These are phyloP conservation scores for Phytophthora litchii DNA, from an alignment of 352 stramenopile genomes.

Conservation along the genomic window DNA sequence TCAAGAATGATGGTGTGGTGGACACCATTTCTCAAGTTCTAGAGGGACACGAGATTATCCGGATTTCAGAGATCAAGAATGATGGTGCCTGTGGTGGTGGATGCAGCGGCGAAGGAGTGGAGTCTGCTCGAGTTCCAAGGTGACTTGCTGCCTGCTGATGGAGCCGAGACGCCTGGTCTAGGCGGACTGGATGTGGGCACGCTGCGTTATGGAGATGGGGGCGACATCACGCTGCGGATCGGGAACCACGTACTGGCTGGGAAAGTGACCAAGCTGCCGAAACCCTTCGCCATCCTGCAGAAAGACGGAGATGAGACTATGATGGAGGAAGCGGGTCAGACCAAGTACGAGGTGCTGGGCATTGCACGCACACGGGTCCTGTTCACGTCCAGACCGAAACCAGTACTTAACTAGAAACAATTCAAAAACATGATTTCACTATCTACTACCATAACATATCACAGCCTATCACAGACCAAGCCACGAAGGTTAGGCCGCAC, in stretches of 20 bases:
- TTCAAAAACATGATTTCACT: no score
- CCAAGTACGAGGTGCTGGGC: conserved; percentile 79
- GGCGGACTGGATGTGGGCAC: conserved; percentile 60
- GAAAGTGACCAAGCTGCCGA: conserved; percentile 71
- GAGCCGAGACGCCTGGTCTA: conserved; percentile 36
- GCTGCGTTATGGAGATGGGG: conserved; percentile 61
- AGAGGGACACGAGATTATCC: no score
- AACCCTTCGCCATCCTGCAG: conserved; percentile 78
- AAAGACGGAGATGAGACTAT: conserved; percentile 32
- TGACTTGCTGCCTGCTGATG: conserved; percentile 52
- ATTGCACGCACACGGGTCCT: conserved; percentile 80
- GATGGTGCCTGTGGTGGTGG: conserved; percentile 70
- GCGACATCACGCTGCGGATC: conserved; percentile 79
- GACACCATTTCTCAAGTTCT: no score
- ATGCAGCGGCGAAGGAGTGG: conserved; percentile 74
- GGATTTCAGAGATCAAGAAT: conserved; percentile 38
- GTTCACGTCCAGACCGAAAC: conserved; percentile 79
- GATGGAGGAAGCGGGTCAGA: background rate
- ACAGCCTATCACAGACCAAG: no score
- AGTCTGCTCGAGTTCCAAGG: conserved; percentile 87
- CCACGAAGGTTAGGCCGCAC: no score
- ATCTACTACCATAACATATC: no score
- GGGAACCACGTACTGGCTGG: conserved; percentile 83
- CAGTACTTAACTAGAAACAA: conserved; percentile 49
- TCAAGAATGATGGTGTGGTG: conserved; percentile 67